Percentiles rank a stretch among this genome's conserved stretches.
Conservation (phyloP, 2,329 filamentous ascomycete genomes). For the Apiospora malaysiana region DNA sequence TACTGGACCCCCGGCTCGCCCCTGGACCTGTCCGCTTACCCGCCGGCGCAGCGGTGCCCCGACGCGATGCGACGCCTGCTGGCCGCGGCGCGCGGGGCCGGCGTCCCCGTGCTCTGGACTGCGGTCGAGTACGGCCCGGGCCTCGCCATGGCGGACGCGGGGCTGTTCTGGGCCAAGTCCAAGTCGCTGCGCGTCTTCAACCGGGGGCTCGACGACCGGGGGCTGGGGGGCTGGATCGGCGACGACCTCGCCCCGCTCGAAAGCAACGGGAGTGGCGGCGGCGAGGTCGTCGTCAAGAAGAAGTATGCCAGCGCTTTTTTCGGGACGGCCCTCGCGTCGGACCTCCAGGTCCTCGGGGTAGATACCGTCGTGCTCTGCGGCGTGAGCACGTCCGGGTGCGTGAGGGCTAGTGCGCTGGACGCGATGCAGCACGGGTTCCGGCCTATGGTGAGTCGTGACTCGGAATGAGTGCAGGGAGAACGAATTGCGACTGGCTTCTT, state of each 20-base stretch:
- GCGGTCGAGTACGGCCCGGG: slow-evolving; percentile 48
- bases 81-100: slow-evolving; percentile 44
- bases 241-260: slow-evolving; percentile 44
- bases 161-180: slow-evolving; percentile 49
- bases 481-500: no score
- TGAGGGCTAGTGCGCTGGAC: slow-evolving; percentile 51
- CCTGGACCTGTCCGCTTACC: slow-evolving; percentile 46
- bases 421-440: slow-evolving; percentile 50
- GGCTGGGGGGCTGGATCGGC: slow-evolving; percentile 44
- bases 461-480: no score
- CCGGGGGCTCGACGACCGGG: slow-evolving; percentile 42
- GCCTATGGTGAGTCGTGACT: slow-evolving; percentile 52
- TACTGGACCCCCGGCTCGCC: slow-evolving; percentile 51
- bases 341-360: slow-evolving; percentile 44
- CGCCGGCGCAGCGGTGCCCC: slow-evolving; percentile 42
- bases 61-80: slow-evolving; percentile 47
- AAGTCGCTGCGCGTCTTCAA: slow-evolving; percentile 49
- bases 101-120: slow-evolving; percentile 50
- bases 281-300: slow-evolving; percentile 48
- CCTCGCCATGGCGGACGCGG: slow-evolving; percentile 50
- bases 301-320: slow-evolving; percentile 52
- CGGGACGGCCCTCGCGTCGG: slow-evolving; percentile 48
- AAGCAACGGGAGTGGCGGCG: slow-evolving; percentile 1
- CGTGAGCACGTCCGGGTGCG: slow-evolving; percentile 54
- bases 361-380: slow-evolving; percentile 53